Conservation (phyloP, 2,329 filamentous ascomycete species). For the Nemania serpens region DNA sequence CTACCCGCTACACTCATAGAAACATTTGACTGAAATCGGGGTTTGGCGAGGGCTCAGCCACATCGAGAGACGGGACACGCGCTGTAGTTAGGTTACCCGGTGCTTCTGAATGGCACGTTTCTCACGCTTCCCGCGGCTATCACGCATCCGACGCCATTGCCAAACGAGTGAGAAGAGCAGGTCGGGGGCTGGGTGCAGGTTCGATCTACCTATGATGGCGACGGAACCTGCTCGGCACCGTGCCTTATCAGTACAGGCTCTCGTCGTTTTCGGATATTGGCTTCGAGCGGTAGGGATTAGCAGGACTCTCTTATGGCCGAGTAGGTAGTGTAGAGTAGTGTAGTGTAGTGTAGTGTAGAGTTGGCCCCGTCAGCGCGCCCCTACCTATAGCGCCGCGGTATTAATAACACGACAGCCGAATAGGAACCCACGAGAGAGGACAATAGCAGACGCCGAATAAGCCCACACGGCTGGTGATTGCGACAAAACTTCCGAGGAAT, state of each 20-base stretch:
- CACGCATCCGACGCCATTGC: constrained; percentile 14
- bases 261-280: constrained; percentile 15
- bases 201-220: neutral
- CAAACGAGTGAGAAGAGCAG: neutral
- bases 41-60: neutral
- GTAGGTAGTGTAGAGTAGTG: neutral
- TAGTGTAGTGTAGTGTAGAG: neutral
- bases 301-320: constrained; percentile 20
- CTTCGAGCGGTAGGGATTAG: constrained; percentile 16
- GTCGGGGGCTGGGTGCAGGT: neutral
- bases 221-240: neutral
- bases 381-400: constrained; percentile 27
- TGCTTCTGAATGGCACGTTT: constrained; percentile 7
- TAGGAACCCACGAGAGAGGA: constrained; percentile 1
- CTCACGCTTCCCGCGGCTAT: constrained; percentile 17
- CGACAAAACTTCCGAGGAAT: constrained; percentile 11
- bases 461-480: constrained; percentile 14
- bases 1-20: neutral
- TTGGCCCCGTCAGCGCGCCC: constrained; percentile 21
- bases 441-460: constrained; percentile 23
- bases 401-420: constrained; percentile 23
- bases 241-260: constrained; percentile 18
- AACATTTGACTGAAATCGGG: neutral
- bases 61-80: constrained; percentile 6
- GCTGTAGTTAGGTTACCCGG: constrained; percentile 6